phyloP scores from a whole-genome alignment of 345 rosid species.

The Hypericum perforatum region DNA sequence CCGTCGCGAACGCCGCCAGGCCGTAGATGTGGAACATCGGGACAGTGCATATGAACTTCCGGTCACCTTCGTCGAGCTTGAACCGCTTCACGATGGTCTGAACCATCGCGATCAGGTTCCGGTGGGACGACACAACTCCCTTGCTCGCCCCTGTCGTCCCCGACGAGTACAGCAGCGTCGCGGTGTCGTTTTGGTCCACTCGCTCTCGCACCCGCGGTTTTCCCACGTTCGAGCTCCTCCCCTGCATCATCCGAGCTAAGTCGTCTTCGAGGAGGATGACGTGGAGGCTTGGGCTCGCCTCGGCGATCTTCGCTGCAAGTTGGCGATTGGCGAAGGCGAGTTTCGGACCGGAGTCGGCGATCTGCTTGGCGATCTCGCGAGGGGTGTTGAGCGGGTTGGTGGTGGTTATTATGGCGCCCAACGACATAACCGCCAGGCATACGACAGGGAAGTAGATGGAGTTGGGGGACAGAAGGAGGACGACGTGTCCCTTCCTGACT shows the following conservation, averaged over 20 bases:
- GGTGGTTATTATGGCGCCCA: constrained; percentile 86
- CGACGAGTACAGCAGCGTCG: not conserved
- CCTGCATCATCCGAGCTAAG: constrained; percentile 42
- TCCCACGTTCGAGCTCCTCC: constrained; percentile 16
- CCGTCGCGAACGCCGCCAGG: constrained; percentile 52
- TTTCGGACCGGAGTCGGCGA: constrained; percentile 49
- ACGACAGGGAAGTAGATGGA: constrained; percentile 78
- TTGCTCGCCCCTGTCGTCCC: not conserved
- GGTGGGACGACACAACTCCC: not conserved
- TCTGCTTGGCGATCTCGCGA: constrained; percentile 55
- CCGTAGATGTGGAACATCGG: constrained; percentile 94
- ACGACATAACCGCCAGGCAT: constrained; percentile 89
- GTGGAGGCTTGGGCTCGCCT: constrained; percentile 28
- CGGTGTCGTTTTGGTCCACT: not conserved
- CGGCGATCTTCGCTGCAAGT: constrained; percentile 54
- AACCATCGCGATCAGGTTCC: constrained; percentile 32
- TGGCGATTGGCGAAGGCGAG: constrained; percentile 56
- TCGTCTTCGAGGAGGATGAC: constrained; percentile 47
- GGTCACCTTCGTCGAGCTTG: constrained; percentile 24
- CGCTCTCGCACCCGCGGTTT: constrained; percentile 5
- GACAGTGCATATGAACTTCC: constrained; percentile 60
- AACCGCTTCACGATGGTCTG: constrained; percentile 28
- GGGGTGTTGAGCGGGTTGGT: constrained; percentile 77
- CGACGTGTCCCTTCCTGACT: constrained; percentile 66
- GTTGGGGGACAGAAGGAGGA: constrained; percentile 83